phyloP scores from a whole-genome alignment of 1,139 yeast species.

The Blastobotrys capitulatus region DNA sequence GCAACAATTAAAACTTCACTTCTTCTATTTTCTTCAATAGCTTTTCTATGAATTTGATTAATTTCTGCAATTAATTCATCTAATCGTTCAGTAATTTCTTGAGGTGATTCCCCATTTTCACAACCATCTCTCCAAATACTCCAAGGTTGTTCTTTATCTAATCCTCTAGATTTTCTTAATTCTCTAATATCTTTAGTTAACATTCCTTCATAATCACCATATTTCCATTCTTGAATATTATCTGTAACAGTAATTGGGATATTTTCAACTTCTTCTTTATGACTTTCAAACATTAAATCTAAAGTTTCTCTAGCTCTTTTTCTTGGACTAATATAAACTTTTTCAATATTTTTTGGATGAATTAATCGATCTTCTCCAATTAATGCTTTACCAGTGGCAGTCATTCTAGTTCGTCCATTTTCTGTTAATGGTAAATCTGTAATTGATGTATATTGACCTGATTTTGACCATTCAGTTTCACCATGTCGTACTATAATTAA shows the following conservation, averaged over 20 bases:
- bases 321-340: constrained; percentile 75
- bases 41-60: constrained; percentile 54
- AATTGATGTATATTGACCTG: constrained; percentile 84
- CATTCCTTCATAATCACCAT: constrained; percentile 91
- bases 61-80: constrained; percentile 64
- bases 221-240: constrained; percentile 87
- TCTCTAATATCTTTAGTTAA: constrained; percentile 59
- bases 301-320: constrained; percentile 71
- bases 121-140: constrained; percentile 90
- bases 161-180: constrained; percentile 56
- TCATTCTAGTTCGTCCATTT: constrained; percentile 73
- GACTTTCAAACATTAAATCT: constrained; percentile 46
- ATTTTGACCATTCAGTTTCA: constrained; percentile 92
- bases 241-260: constrained; percentile 39
- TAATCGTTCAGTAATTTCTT: constrained; percentile 60
- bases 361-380: constrained; percentile 59
- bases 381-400: constrained; percentile 62
- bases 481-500: constrained; percentile 77
- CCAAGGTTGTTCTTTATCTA: constrained; percentile 68
- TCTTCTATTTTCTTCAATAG: constrained; percentile 47
- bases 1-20: constrained; percentile 81
- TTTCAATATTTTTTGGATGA: constrained; percentile 56
- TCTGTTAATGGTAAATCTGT: constrained; percentile 77
- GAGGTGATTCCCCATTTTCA: constrained; percentile 74
- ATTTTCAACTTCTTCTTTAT: constrained; percentile 37